Percentiles rank a stretch among this genome's conserved stretches.
These are phyloP conservation scores for Phaseolus lunatus DNA, from an alignment of 306 rosid species.

Conservation along the genomic window DNA sequence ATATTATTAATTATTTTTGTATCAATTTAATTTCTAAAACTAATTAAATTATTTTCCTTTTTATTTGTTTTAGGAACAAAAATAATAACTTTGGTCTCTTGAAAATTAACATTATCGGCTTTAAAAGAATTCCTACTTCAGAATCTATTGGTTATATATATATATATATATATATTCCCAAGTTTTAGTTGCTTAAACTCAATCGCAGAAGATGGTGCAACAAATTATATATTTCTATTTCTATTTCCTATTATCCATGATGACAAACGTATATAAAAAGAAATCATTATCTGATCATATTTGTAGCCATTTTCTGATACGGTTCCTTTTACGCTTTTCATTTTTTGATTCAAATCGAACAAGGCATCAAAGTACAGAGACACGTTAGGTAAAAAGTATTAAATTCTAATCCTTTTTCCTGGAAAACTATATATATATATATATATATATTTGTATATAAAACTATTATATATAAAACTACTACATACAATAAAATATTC, in stretches of 20 bases:
- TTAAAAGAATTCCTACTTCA: not conserved
- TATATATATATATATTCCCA: not conserved
- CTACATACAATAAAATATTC: too few relatives aligned
- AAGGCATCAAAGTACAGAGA: not conserved
- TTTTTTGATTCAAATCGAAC: not conserved
- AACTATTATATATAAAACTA: too few relatives aligned
- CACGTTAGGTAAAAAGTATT: constrained; percentile 3
- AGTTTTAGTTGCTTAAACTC: not conserved
- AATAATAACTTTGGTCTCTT: not conserved
- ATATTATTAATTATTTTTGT: not conserved
- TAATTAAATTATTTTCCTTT: not conserved
- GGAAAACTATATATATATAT: not conserved
- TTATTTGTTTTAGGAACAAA: not conserved
- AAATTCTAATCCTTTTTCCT: not conserved
- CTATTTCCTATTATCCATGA: not conserved
- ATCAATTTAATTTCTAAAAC: not conserved
- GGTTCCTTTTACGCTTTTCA: not conserved
- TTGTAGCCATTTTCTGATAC: not conserved
- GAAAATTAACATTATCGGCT: not conserved
- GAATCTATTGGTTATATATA: not conserved
- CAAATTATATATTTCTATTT: not conserved
- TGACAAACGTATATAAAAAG: not conserved
- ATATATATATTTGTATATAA: too few relatives aligned
- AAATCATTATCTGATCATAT: too few relatives aligned
- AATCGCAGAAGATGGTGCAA: not conserved